Conservation (phyloP, 2,329 filamentous ascomycete species). For the Fusarium tanahbumbuense region DNA sequence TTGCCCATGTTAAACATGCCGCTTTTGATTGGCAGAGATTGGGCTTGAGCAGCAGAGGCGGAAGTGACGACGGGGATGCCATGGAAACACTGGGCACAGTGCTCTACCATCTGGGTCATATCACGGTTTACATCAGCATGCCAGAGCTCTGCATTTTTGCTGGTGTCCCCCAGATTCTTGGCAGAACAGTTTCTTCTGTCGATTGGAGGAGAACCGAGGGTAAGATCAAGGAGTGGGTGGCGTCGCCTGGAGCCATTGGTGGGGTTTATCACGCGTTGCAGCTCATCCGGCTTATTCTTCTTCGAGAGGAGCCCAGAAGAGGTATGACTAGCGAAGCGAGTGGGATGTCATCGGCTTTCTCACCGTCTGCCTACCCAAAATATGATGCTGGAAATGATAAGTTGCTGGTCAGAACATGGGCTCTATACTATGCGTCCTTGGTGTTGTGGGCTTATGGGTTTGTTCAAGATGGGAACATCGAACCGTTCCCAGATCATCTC, state of each 20-base stretch:
- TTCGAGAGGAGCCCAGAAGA: conserved; percentile 38
- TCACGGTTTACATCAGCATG: conserved; percentile 48
- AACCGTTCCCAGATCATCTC: conserved; percentile 44
- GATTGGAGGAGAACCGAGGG: conserved; percentile 46
- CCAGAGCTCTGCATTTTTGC: conserved; percentile 47
- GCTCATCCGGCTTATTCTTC: conserved; percentile 43
- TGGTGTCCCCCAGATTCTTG: conserved; percentile 44
- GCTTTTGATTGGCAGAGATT: conserved; percentile 47
- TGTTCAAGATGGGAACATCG: conserved; percentile 45
- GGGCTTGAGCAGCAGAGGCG: conserved; percentile 42
- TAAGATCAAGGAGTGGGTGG: conserved; percentile 48
- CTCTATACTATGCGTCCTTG: conserved; percentile 45
- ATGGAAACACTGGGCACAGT: conserved; percentile 46
- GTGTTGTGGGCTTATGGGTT: conserved; percentile 46
- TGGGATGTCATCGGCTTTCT: conserved; percentile 28
- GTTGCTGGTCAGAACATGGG: conserved; percentile 43
- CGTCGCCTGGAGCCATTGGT: conserved; percentile 45
- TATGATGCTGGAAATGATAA: conserved; percentile 45
- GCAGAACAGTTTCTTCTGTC: conserved; percentile 44
- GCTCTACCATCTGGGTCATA: conserved; percentile 45
- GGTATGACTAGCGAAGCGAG: conserved; percentile 20
- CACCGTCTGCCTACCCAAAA: conserved; percentile 38
- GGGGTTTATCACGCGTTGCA: conserved; percentile 46
- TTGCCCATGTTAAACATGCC: conserved; percentile 45
- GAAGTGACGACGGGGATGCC: conserved; percentile 46